Percentiles rank a stretch among this genome's conserved stretches.
phyloP scores from a whole-genome alignment of 2,329 filamentous ascomycete species.

The Calycina herbarum region DNA sequence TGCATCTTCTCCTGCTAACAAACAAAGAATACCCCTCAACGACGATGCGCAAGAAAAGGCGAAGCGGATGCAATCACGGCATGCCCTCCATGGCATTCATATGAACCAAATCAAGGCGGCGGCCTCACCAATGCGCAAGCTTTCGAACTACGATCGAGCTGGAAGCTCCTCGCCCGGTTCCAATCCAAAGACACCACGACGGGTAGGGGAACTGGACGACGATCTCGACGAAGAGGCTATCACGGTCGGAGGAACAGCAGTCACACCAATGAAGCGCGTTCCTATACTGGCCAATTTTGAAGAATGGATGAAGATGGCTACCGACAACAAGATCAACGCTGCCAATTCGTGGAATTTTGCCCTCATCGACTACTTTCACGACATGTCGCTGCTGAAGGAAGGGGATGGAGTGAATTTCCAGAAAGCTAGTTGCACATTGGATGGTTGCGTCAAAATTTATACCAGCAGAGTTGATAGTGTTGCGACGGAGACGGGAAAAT shows the following conservation, averaged over 20 bases:
- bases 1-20: slow-evolving; percentile 11
- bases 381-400: slow-evolving; percentile 96
- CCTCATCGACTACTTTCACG: slow-evolving; percentile 99
- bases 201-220: slow-evolving; percentile 42
- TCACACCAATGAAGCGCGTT: slow-evolving; percentile 94
- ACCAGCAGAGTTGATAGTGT: slow-evolving; percentile 98
- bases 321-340: slow-evolving; percentile 98
- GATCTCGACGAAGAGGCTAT: slow-evolving; percentile 58
- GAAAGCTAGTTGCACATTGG: slow-evolving; percentile 94
- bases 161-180: slow-evolving; percentile 58
- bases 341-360: slow-evolving; percentile 99
- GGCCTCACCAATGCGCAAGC: slow-evolving; percentile 69
- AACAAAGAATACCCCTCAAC: slow-evolving; percentile 82
- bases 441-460: slow-evolving; percentile 99
- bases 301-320: slow-evolving; percentile 99
- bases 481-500: slow-evolving; percentile 92
- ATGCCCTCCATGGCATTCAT: slow-evolving; percentile 85
- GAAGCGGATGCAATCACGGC: slow-evolving; percentile 79
- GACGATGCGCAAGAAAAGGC: slow-evolving; percentile 94
- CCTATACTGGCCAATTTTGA: slow-evolving; percentile 97
- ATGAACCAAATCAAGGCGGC: slow-evolving; percentile 89
- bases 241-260: slow-evolving; percentile 70
- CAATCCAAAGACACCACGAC: slow-evolving; percentile 55
- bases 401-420: slow-evolving; percentile 98
- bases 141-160: slow-evolving; percentile 57